Evolutionary conservation across 768 basidiomycete genomes (phyloP).

Genomic region (Termitomyces sp.): DNA sequence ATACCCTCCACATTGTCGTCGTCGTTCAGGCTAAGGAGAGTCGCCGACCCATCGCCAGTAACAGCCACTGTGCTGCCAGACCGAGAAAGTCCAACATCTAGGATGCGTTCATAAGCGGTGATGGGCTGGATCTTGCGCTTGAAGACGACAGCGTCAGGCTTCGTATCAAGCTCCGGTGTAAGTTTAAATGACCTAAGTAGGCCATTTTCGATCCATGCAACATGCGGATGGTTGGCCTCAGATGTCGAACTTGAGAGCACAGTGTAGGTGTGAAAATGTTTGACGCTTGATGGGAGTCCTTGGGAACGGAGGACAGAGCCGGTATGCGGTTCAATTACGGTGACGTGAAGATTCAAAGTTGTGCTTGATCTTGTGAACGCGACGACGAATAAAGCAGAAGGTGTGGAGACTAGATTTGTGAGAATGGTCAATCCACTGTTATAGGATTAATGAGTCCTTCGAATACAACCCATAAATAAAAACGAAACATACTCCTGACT

Average conservation of each 20-base stretch:
- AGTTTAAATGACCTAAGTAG: constrained; percentile 50
- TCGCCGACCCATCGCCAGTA: constrained; percentile 51
- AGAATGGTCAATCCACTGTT: constrained; percentile 63
- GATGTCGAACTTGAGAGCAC: constrained; percentile 21
- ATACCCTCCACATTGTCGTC: constrained; percentile 40
- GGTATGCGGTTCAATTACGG: constrained; percentile 52
- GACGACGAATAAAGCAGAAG: constrained; percentile 53
- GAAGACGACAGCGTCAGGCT: constrained; percentile 36
- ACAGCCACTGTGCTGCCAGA: constrained; percentile 63
- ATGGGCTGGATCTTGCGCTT: background rate
- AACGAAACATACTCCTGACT: constrained; percentile 58
- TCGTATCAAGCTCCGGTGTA: constrained; percentile 48
- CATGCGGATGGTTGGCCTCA: constrained; percentile 27
- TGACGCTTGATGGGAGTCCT: constrained; percentile 53
- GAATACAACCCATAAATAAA: constrained; percentile 4
- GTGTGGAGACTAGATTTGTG: constrained; percentile 57
- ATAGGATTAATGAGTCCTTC: background rate
- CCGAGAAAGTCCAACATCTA: constrained; percentile 59
- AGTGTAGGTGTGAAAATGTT: constrained; percentile 31
- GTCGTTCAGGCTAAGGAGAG: constrained; percentile 48
- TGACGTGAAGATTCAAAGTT: constrained; percentile 66
- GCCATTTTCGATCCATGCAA: constrained; percentile 56
- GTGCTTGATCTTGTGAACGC: constrained; percentile 50
- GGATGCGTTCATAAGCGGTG: constrained; percentile 46
- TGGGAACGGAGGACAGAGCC: constrained; percentile 50